Conservation (phyloP, 2,329 filamentous ascomycete species). For the Penicillium sp. region DNA sequence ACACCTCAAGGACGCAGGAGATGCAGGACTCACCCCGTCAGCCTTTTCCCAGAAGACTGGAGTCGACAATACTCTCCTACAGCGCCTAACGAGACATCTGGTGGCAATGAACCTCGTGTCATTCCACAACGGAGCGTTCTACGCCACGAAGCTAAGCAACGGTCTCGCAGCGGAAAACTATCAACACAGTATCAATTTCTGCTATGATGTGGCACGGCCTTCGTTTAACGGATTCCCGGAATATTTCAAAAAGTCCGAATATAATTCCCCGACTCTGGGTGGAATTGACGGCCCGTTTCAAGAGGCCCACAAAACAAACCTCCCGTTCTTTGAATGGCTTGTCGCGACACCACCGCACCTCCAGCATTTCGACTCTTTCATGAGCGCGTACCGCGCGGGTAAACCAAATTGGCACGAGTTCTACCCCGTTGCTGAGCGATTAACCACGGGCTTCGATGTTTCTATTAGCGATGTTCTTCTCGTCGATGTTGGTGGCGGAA, state of each 20-base stretch:
- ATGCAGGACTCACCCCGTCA: slow-evolving; percentile 22
- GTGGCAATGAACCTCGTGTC: slow-evolving; percentile 40
- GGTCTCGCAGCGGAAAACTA: slow-evolving; percentile 37
- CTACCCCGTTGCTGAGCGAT: slow-evolving; percentile 18
- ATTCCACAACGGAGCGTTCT: slow-evolving; percentile 25
- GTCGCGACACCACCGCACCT: slow-evolving; percentile 37
- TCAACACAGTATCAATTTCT: slow-evolving; percentile 37
- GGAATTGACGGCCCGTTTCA: slow-evolving; percentile 39
- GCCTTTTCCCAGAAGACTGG: slow-evolving; percentile 32
- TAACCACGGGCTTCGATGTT: slow-evolving; percentile 15
- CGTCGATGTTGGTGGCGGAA: slow-evolving; percentile 26
- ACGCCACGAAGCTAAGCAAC: slow-evolving; percentile 32
- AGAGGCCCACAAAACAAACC: slow-evolving; percentile 34
- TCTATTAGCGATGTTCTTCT: slow-evolving; percentile 16
- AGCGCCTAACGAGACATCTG: slow-evolving; percentile 39
- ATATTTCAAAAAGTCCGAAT: slow-evolving; percentile 33
- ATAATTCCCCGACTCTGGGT: slow-evolving; percentile 25
- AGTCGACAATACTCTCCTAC: slow-evolving; percentile 27
- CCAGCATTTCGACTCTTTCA: slow-evolving; percentile 37
- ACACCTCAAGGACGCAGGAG: slow-evolving; percentile 27
- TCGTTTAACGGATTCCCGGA: slow-evolving; percentile 36
- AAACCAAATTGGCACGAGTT: slow-evolving; percentile 39
- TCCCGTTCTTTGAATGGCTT: slow-evolving; percentile 41
- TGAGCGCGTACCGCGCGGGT: slow-evolving; percentile 40
- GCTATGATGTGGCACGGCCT: slow-evolving; percentile 38